A percentile compares a stretch with the other conserved stretches of the same genome.
These are phyloP conservation scores for Graphilbum ipis-grandicollis DNA, from an alignment of 2,329 filamentous ascomycete genomes.

Conservation along the genomic window DNA sequence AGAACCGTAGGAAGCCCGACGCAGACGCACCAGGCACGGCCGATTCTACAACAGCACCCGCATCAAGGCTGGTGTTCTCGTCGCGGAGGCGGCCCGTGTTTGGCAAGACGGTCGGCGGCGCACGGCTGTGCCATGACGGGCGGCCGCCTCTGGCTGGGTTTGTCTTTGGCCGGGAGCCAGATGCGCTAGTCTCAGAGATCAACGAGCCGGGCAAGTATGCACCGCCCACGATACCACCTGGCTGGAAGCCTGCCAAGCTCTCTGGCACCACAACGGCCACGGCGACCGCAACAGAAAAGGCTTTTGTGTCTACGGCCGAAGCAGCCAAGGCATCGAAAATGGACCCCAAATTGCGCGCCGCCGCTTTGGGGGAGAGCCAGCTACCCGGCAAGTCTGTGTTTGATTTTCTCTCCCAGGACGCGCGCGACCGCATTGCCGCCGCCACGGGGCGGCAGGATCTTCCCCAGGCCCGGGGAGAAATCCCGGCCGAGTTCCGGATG, in stretches of 20 bases:
- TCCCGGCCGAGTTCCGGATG: slow-evolving; percentile 45
- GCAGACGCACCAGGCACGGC: slow-evolving; percentile 11
- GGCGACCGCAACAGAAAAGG: slow-evolving; percentile 3
- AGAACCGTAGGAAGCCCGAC: not conserved
- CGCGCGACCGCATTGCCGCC: slow-evolving; percentile 58
- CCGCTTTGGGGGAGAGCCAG: slow-evolving; percentile 61
- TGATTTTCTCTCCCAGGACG: slow-evolving; percentile 68
- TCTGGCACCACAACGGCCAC: slow-evolving; percentile 17
- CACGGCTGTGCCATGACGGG: slow-evolving; percentile 68
- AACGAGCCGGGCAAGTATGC: slow-evolving; percentile 31
- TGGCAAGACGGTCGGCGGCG: slow-evolving; percentile 45
- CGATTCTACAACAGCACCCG: slow-evolving; percentile 26
- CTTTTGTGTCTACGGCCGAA: slow-evolving; percentile 47
- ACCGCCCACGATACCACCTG: slow-evolving; percentile 50
- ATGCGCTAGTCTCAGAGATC: slow-evolving; percentile 26
- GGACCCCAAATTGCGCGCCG: slow-evolving; percentile 60
- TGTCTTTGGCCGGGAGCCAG: slow-evolving; percentile 41
- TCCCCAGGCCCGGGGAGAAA: slow-evolving; percentile 60
- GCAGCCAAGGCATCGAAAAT: slow-evolving; percentile 62
- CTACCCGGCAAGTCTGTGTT: slow-evolving; percentile 91
- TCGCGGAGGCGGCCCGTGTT: slow-evolving; percentile 10
- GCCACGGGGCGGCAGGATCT: slow-evolving; percentile 62
- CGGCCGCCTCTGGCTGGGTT: slow-evolving; percentile 68
- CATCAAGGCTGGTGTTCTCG: slow-evolving; percentile 53
- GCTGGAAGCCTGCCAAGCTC: slow-evolving; percentile 51